These are phyloP conservation scores for Pichia occidentalis DNA, from an alignment of 805 yeast genomes.

Conservation along the genomic window DNA sequence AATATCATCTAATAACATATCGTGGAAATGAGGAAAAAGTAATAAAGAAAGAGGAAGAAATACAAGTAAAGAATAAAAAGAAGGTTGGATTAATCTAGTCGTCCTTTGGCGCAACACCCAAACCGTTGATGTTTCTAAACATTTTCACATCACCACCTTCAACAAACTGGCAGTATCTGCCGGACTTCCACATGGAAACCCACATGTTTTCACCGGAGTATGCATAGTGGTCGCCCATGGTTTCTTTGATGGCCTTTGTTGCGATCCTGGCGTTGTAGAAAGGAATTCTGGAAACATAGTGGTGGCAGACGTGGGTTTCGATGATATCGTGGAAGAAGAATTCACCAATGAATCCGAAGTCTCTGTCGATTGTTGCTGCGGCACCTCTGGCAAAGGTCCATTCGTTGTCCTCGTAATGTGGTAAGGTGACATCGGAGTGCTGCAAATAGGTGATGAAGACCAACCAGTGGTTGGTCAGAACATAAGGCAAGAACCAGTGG, in stretches of 20 bases:
- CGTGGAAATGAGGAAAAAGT: too few species aligned
- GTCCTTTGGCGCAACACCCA: conserved; percentile 36
- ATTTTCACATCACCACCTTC: conserved; percentile 64
- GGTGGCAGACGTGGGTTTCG: conserved; percentile 87
- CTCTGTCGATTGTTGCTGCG: conserved; percentile 81
- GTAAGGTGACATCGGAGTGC: conserved; percentile 73
- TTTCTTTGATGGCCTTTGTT: conserved; percentile 69
- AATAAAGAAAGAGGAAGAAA: too few species aligned
- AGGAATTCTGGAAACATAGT: conserved; percentile 76
- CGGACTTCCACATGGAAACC: conserved; percentile 54
- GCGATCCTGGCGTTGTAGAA: conserved; percentile 83
- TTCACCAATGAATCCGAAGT: conserved; percentile 73
- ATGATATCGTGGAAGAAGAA: conserved; percentile 81
- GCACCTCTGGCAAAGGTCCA: conserved; percentile 91
- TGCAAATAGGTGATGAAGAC: conserved; percentile 81
- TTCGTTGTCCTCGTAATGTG: conserved; percentile 67
- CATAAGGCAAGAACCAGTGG: conserved; percentile 71
- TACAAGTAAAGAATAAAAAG: too few species aligned
- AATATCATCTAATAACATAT: too few species aligned
- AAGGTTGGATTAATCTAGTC: neutral
- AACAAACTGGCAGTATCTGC: conserved; percentile 64
- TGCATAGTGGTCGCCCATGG: conserved; percentile 77
- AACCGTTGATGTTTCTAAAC: conserved; percentile 66
- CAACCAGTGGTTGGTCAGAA: conserved; percentile 84
- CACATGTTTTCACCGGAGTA: conserved; percentile 68